Conservation (phyloP, 768 basidiomycete species). For the Tulasnella sp. region DNA sequence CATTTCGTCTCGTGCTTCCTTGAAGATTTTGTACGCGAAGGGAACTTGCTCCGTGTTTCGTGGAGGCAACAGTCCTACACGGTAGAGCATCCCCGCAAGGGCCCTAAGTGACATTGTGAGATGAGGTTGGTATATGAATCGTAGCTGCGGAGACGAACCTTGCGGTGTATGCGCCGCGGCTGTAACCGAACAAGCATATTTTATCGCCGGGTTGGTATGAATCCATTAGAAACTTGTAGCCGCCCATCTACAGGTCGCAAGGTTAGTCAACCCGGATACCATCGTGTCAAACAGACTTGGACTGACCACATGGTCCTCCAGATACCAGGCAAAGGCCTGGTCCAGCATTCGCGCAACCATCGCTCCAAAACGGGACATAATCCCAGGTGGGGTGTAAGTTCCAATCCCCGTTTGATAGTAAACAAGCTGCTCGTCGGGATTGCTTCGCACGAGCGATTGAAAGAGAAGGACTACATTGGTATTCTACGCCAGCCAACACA, state of each 20-base stretch:
- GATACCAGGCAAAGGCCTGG: slow-evolving; percentile 73
- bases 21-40: slow-evolving; percentile 77
- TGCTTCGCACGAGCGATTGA: slow-evolving; percentile 63
- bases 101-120: background rate
- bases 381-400: slow-evolving; percentile 44
- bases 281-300: no score
- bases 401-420: slow-evolving; percentile 66
- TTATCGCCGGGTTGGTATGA: slow-evolving; percentile 57
- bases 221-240: slow-evolving; percentile 34
- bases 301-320: slow-evolving; percentile 58
- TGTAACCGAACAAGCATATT: slow-evolving; percentile 85
- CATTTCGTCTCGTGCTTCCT: slow-evolving; percentile 50
- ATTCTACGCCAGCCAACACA: slow-evolving; percentile 52
- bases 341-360: slow-evolving; percentile 63
- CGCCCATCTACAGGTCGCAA: background rate
- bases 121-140: no score
- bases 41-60: slow-evolving; percentile 71
- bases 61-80: slow-evolving; percentile 64
- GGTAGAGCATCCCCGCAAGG: slow-evolving; percentile 36
- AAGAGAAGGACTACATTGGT: slow-evolving; percentile 75
- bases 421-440: slow-evolving; percentile 55
- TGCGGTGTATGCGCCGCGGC: slow-evolving; percentile 68
- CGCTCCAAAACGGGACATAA: slow-evolving; percentile 60
- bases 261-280: no score
- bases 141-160: background rate